Percentiles rank a stretch among this genome's conserved stretches.
phyloP scores from a whole-genome alignment of 495 filamentous ascomycete species.

The Daldinia bambusicola region DNA sequence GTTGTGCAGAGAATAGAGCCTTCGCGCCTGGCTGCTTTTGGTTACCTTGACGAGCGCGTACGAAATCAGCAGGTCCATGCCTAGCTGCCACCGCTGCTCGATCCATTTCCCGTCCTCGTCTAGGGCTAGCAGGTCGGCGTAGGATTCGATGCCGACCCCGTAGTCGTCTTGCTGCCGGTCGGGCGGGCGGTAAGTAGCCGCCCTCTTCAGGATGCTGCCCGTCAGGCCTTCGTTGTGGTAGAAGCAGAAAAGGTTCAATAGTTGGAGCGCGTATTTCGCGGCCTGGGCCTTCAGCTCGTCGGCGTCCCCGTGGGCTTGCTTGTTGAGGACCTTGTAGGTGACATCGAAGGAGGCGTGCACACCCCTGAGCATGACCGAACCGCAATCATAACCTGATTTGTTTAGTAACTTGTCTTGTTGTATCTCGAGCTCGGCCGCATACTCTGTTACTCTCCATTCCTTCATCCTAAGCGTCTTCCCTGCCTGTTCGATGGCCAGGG shows the following conservation, averaged over 20 bases:
- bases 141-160: not conserved
- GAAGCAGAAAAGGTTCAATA: slow-evolving; percentile 3
- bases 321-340: slow-evolving; percentile 9
- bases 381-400: not conserved
- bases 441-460: slow-evolving; percentile 2
- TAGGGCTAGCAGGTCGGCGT: not conserved
- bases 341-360: slow-evolving; percentile 18
- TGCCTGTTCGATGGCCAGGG: slow-evolving; percentile 4
- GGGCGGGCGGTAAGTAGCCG: not conserved
- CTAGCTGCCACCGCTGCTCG: not conserved
- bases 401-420: slow-evolving; percentile 1
- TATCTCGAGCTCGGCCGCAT: not conserved
- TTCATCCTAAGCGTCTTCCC: not conserved
- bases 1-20: not conserved
- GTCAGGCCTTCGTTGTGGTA: slow-evolving; percentile 15
- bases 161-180: not conserved
- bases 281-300: not conserved
- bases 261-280: slow-evolving; percentile 7
- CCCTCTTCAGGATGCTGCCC: not conserved
- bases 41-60: slow-evolving; percentile 6
- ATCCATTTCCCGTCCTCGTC: slow-evolving; percentile 6
- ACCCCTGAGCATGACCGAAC: not conserved
- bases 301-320: not conserved
- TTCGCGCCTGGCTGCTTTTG: not conserved
- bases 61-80: slow-evolving; percentile 2